These are phyloP conservation scores for Metarhizium brunneum DNA, from an alignment of 2,329 filamentous ascomycete genomes.

Conservation along the genomic window DNA sequence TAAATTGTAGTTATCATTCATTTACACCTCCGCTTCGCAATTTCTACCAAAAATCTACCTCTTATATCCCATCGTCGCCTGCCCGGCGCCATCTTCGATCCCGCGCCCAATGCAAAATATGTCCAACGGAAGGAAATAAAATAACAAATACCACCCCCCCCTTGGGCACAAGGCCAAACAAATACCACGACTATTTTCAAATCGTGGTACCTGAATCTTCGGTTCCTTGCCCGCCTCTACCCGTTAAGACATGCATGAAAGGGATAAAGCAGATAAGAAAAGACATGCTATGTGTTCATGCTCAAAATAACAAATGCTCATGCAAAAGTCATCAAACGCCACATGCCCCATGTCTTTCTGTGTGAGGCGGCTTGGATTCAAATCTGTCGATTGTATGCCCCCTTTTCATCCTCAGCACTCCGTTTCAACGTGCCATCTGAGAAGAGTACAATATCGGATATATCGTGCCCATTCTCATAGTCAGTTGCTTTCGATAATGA, in stretches of 20 bases:
- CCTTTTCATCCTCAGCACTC: neutral
- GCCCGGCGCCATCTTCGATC: neutral
- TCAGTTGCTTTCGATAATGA: neutral
- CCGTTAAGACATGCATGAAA: neutral
- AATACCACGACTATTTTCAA: neutral
- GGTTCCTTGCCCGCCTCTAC: neutral
- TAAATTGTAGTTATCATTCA: neutral
- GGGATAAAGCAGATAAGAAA: conserved; percentile 1
- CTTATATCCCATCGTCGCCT: neutral
- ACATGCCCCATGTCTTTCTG: neutral
- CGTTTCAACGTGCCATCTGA: neutral
- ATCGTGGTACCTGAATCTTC: neutral
- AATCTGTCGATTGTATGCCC: neutral
- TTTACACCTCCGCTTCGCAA: neutral
- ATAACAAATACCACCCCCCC: neutral
- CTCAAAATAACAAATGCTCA: conserved; percentile 25
- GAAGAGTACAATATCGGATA: neutral
- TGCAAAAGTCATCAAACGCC: conserved; percentile 16
- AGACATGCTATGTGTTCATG: conserved; percentile 14
- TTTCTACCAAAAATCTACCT: neutral
- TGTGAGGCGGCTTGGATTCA: neutral
- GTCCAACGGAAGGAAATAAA: neutral
- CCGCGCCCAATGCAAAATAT: neutral
- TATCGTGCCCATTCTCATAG: neutral
- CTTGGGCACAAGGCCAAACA: neutral